Conservation (phyloP, 2,329 filamentous ascomycete genomes). For the Diplodia sapinea region DNA sequence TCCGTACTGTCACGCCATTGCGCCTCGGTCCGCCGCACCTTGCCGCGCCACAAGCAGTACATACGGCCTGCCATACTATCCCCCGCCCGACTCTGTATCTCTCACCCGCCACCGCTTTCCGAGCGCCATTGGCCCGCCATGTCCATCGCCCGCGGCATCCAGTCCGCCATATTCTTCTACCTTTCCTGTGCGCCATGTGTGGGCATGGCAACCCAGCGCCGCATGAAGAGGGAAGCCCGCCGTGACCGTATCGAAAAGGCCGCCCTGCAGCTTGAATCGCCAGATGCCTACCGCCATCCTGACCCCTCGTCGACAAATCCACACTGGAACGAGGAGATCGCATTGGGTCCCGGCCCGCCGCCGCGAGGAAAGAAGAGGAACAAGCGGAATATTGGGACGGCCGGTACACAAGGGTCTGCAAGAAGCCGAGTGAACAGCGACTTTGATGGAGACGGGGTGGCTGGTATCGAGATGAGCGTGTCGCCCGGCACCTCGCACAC, state of each 20-base stretch:
- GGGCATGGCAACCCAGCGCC: slow-evolving; percentile 71
- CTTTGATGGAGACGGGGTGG: slow-evolving; percentile 35
- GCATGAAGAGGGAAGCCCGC: slow-evolving; percentile 72
- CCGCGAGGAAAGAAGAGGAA: slow-evolving; percentile 65
- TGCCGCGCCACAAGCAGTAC: slow-evolving; percentile 3
- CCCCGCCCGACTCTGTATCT: neutral
- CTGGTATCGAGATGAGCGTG: slow-evolving; percentile 34
- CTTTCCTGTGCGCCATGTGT: slow-evolving; percentile 80
- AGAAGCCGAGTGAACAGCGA: slow-evolving; percentile 53
- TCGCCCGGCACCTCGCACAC: slow-evolving; percentile 40
- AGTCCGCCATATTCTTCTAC: slow-evolving; percentile 79
- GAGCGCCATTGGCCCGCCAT: slow-evolving; percentile 37
- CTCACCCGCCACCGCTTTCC: neutral
- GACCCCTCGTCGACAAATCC: slow-evolving; percentile 85
- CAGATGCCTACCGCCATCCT: slow-evolving; percentile 77
- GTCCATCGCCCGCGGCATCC: slow-evolving; percentile 59
- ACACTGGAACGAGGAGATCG: slow-evolving; percentile 87
- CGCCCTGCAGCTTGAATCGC: slow-evolving; percentile 70
- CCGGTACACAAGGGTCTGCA: slow-evolving; percentile 57
- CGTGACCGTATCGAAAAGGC: slow-evolving; percentile 70
- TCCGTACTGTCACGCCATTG: slow-evolving; percentile 18
- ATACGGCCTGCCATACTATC: slow-evolving; percentile 3
- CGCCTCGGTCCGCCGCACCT: neutral
- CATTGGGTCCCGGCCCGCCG: slow-evolving; percentile 75
- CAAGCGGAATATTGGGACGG: slow-evolving; percentile 65